Base-by-base conservation (phyloP, 2,329 filamentous ascomycete species). In the Cryphonectria naterciae region DNA sequence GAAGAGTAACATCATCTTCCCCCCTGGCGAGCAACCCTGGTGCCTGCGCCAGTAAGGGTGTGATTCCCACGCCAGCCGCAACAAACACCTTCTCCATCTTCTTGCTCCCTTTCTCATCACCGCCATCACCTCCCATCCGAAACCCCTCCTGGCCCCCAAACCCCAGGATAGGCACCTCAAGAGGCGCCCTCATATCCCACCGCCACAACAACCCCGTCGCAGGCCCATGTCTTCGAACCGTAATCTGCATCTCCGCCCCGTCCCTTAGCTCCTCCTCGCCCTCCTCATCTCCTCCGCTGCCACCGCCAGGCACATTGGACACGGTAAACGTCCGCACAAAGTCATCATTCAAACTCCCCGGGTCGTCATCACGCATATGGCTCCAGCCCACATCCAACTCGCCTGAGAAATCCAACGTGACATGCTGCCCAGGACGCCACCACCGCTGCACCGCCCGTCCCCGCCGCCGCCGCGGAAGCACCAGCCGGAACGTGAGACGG, bases 291-390 rank as follows among this genome's bases (percentile, higher is more conserved):
- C 60, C 72, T 7, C 68, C 64, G 11, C 10, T 43, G 2, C 17
- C 15, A 78, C 77, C 2, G 74, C 71, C 1, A 0, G 90, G 88
- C 1, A 83, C 80, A 2, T 87, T 93, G 1, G 91, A 93, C 0
- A 97, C 86, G 1, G 94, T 97, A 77, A 97, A 97, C 0, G 93
- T 97, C 39, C 94, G 85, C 5, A 96, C 84, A 73, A 89, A 95
- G 77, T 97, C 93, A 77, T 97, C 94, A 75, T 97, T 97, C 22
- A 97, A 79, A 75, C 89, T 92, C 74, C 86, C 86, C 6, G 94
- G 94, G 74, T 97, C 93, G 70, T 92, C 89, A 73, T 97, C 91
- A 2, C 89, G 85, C 94, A 97, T 97, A 78, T 97, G 94, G 65
- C 86, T 88, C 79, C 94, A 97, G 0, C 94, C 94, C 15, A 85